Percentiles rank a stretch among this genome's conserved stretches.
Evolutionary conservation across 2,329 filamentous ascomycete genomes (phyloP).

Genomic region (Pestalotiopsis sp.): DNA sequence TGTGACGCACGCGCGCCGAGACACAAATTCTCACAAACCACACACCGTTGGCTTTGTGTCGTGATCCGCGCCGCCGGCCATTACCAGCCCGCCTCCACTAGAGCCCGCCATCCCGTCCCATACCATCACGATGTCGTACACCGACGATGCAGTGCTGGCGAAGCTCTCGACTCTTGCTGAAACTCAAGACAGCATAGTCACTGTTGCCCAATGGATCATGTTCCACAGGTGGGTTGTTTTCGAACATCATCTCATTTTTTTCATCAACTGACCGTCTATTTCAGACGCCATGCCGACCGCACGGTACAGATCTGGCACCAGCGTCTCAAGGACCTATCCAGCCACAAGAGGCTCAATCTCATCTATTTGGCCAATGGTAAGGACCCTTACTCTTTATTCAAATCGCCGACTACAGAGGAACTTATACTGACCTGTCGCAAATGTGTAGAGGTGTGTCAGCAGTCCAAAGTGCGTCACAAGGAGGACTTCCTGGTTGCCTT

Average conservation of each 20-base stretch:
- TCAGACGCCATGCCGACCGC: slow-evolving; percentile 85
- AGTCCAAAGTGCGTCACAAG: slow-evolving; percentile 90
- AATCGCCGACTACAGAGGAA: not conserved
- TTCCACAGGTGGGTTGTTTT: slow-evolving; percentile 78
- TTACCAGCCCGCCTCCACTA: not conserved
- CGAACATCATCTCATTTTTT: not conserved
- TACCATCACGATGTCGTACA: slow-evolving; percentile 77
- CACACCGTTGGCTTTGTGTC: not conserved
- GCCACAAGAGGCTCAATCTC: slow-evolving; percentile 84
- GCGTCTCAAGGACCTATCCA: slow-evolving; percentile 82
- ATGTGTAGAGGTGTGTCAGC: slow-evolving; percentile 85
- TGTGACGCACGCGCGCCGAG: not conserved
- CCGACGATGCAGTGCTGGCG: slow-evolving; percentile 90
- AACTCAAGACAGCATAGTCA: slow-evolving; percentile 95
- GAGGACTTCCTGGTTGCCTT: slow-evolving; percentile 92
- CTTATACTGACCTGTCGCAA: slow-evolving; percentile 15
- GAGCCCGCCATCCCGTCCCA: not conserved
- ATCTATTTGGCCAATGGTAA: slow-evolving; percentile 94
- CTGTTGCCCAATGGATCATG: slow-evolving; percentile 99
- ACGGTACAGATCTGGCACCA: slow-evolving; percentile 93
- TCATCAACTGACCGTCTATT: slow-evolving; percentile 15
- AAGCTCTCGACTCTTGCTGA: slow-evolving; percentile 96
- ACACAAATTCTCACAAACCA: not conserved
- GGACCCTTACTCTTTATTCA: slow-evolving; percentile 22
- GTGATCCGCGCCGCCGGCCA: not conserved